Percentiles rank a stretch among this genome's conserved stretches.
Evolutionary conservation across 495 filamentous ascomycete species (phyloP).

Genomic region (Aspergillus ostianus): DNA sequence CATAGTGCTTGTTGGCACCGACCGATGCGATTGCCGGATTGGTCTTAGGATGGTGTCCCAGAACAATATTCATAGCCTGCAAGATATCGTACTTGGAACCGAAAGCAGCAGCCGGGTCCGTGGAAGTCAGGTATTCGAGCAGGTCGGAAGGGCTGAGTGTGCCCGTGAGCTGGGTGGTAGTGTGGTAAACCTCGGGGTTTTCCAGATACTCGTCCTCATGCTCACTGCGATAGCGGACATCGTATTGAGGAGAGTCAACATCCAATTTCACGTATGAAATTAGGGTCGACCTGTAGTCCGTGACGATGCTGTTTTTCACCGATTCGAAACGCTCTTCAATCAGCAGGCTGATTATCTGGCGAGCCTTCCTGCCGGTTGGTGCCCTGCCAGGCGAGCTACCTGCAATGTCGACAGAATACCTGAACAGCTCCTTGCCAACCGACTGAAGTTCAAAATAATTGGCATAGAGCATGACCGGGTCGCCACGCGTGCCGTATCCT

Average conservation of each 20-base stretch:
- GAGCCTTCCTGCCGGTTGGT: slow-evolving; percentile 52
- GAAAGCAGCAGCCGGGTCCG: slow-evolving; percentile 39
- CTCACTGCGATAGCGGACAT: slow-evolving; percentile 44
- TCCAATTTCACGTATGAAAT: slow-evolving; percentile 34
- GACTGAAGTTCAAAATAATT: slow-evolving; percentile 61
- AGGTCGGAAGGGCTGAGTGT: slow-evolving; percentile 49
- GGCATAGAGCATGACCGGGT: slow-evolving; percentile 52
- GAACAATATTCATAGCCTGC: slow-evolving; percentile 56
- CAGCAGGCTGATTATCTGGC: slow-evolving; percentile 51
- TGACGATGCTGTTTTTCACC: slow-evolving; percentile 42
- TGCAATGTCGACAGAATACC: slow-evolving; percentile 34
- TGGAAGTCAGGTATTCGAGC: slow-evolving; percentile 52
- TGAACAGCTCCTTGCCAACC: slow-evolving; percentile 34
- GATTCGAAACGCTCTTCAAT: slow-evolving; percentile 38
- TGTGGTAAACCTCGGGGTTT: slow-evolving; percentile 42
- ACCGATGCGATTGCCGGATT: slow-evolving; percentile 29
- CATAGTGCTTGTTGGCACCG: slow-evolving; percentile 43
- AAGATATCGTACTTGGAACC: slow-evolving; percentile 38
- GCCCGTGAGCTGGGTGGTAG: slow-evolving; percentile 42
- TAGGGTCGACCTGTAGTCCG: slow-evolving; percentile 57
- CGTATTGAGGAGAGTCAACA: slow-evolving; percentile 20
- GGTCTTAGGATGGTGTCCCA: slow-evolving; percentile 41
- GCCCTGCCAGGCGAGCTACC: slow-evolving; percentile 23
- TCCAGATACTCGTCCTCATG: slow-evolving; percentile 38
- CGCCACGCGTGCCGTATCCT: slow-evolving; percentile 57